A percentile compares a stretch with the other conserved stretches of the same genome.
These are phyloP conservation scores for Globisporangium solare DNA, from an alignment of 352 stramenopile species.

Conservation along the genomic window DNA sequence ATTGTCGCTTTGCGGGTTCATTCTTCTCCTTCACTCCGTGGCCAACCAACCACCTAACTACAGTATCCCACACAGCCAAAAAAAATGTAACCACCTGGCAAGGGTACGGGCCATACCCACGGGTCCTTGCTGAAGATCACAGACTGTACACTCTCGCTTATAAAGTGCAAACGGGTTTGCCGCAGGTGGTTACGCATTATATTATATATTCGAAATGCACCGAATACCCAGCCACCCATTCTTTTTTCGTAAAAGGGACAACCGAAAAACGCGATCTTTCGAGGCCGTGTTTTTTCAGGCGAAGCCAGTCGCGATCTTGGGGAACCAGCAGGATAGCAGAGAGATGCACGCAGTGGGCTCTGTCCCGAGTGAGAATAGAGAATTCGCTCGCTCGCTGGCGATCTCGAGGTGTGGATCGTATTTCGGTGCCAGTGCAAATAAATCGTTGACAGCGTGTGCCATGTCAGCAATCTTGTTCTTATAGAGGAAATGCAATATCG, in stretches of 20 bases:
- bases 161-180: neutral
- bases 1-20: no score
- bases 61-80: no score
- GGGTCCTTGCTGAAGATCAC: no score
- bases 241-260: neutral
- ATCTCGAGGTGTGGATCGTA: neutral
- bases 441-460: neutral
- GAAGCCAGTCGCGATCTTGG: neutral
- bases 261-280: neutral
- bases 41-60: no score
- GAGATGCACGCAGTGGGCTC: no score
- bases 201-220: neutral
- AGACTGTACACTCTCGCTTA: no score
- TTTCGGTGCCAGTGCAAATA: slow-evolving; percentile 1
- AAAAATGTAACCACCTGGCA: no score
- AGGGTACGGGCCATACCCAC: no score
- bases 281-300: neutral
- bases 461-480: slow-evolving; percentile 10
- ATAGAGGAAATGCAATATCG: slow-evolving; percentile 2
- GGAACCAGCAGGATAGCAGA: no score
- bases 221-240: neutral
- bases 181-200: neutral
- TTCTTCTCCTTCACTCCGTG: no score
- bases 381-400: no score
- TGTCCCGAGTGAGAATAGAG: no score